phyloP scores from a whole-genome alignment of 2,329 filamentous ascomycete species.

The Aspergillus persii region DNA sequence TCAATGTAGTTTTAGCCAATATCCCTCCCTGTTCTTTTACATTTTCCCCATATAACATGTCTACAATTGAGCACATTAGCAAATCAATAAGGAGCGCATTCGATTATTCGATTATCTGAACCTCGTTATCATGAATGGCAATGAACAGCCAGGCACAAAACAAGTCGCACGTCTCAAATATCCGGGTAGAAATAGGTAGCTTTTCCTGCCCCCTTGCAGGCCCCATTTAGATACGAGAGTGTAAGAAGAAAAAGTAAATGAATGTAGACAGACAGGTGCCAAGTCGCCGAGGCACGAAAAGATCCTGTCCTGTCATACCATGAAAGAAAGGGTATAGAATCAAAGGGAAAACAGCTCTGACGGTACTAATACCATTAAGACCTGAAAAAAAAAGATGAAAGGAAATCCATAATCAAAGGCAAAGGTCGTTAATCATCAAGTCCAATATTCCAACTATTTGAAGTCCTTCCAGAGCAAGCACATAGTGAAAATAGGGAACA shows the following conservation, averaged over 20 bases:
- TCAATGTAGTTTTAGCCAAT: not conserved
- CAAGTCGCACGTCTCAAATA: not conserved
- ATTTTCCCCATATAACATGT: not conserved
- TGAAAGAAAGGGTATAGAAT: conserved; percentile 7
- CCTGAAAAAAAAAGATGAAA: conserved; percentile 1
- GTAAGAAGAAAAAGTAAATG: not conserved
- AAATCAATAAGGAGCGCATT: not conserved
- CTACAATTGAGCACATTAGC: not conserved
- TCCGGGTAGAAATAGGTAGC: not conserved
- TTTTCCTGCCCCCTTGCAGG: conserved; percentile 16
- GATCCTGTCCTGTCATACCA: not conserved
- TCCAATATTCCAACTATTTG: conserved; percentile 8
- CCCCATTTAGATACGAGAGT: conserved; percentile 12
- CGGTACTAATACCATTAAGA: conserved; percentile 14
- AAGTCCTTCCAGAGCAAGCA: conserved; percentile 1
- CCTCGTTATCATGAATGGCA: not conserved
- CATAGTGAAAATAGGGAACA: conserved; percentile 1
- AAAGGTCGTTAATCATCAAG: conserved; percentile 17
- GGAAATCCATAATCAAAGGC: conserved; percentile 1
- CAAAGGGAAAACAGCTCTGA: conserved; percentile 3
- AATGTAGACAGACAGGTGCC: not conserved
- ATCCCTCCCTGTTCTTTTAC: not conserved
- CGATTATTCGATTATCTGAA: not conserved
- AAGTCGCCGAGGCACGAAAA: not conserved
- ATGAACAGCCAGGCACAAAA: not conserved